Percentiles rank a stretch among this genome's conserved stretches.
phyloP scores from a whole-genome alignment of 2,329 filamentous ascomycete genomes.

The Fusarium stilboides region DNA sequence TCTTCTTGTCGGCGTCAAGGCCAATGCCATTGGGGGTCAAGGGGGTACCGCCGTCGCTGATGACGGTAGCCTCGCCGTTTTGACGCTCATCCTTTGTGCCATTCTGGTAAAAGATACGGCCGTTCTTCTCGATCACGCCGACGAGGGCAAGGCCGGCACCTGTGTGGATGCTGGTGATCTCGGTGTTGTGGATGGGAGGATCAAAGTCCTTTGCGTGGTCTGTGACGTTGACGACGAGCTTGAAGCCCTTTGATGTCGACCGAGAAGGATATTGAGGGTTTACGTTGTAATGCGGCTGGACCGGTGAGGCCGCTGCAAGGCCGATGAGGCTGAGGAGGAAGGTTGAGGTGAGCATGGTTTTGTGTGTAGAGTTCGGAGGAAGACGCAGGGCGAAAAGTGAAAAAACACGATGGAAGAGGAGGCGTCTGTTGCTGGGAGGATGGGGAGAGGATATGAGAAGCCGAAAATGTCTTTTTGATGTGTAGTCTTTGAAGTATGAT shows the following conservation, averaged over 20 bases:
- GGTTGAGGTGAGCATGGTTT: slow-evolving; percentile 46
- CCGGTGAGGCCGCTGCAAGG: slow-evolving; percentile 46
- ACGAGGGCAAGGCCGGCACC: slow-evolving; percentile 60
- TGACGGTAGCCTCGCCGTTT: slow-evolving; percentile 52
- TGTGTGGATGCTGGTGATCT: slow-evolving; percentile 60
- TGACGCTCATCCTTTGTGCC: slow-evolving; percentile 58
- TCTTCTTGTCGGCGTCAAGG: slow-evolving; percentile 49
- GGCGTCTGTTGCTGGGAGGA: slow-evolving; percentile 5
- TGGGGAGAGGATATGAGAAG: not conserved
- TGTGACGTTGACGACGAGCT: slow-evolving; percentile 62
- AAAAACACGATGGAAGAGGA: not conserved
- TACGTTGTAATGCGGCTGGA: slow-evolving; percentile 27
- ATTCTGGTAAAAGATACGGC: slow-evolving; percentile 65
- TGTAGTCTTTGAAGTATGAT: slow-evolving; percentile 7
- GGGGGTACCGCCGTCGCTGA: slow-evolving; percentile 60
- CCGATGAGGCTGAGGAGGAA: slow-evolving; percentile 46
- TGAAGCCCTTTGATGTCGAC: slow-evolving; percentile 55
- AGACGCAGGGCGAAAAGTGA: slow-evolving; percentile 6
- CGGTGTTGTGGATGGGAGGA: slow-evolving; percentile 59
- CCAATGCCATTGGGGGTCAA: slow-evolving; percentile 57
- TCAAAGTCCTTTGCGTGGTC: slow-evolving; percentile 58
- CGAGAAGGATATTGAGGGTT: slow-evolving; percentile 36
- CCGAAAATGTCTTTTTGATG: slow-evolving; percentile 2
- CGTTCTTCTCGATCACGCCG: slow-evolving; percentile 51
- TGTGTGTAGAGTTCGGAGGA: slow-evolving; percentile 6